Evolutionary conservation across 495 filamentous ascomycete genomes (phyloP).

Genomic region (Ramalina peruviana): DNA sequence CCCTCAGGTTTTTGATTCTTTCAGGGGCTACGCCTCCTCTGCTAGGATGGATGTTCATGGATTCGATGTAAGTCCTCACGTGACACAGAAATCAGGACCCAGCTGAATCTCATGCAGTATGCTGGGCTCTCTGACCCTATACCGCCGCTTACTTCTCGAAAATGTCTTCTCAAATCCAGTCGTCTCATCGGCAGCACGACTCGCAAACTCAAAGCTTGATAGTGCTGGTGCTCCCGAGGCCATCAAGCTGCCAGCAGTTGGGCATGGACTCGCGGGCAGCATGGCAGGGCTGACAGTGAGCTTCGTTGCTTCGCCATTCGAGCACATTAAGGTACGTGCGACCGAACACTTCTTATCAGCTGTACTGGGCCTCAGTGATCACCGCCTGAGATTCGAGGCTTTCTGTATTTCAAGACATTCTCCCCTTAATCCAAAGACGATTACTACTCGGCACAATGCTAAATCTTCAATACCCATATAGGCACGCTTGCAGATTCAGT

Average conservation of each 20-base stretch:
- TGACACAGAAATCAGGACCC: neutral
- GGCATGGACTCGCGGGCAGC: constrained; percentile 76
- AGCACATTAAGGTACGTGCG: constrained; percentile 60
- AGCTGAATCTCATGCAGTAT: constrained; percentile 35
- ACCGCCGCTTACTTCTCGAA: constrained; percentile 66
- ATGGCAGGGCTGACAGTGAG: constrained; percentile 80
- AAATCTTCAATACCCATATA: too few relatives aligned
- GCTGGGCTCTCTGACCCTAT: constrained; percentile 82
- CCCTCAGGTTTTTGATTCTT: too few relatives aligned
- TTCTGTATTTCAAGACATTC: too few relatives aligned
- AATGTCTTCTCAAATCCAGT: constrained; percentile 56
- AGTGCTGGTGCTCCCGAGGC: constrained; percentile 15
- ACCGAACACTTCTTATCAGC: too few relatives aligned
- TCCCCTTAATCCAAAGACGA: too few relatives aligned
- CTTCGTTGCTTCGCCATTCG: constrained; percentile 76
- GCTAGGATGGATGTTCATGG: constrained; percentile 98
- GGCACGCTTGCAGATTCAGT: constrained; percentile 84
- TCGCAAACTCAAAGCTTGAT: constrained; percentile 8
- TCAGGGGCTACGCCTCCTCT: constrained; percentile 62
- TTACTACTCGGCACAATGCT: too few relatives aligned
- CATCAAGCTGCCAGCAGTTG: constrained; percentile 52
- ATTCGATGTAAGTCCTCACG: constrained; percentile 45
- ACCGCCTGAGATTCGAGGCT: too few relatives aligned
- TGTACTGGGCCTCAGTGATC: too few relatives aligned
- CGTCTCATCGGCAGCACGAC: constrained; percentile 19